Evolutionary conservation across 257 asterid genomes (phyloP), one percentile per base, ranked within the genome.

Genomic region (Nicotiana attenuata): DNA sequence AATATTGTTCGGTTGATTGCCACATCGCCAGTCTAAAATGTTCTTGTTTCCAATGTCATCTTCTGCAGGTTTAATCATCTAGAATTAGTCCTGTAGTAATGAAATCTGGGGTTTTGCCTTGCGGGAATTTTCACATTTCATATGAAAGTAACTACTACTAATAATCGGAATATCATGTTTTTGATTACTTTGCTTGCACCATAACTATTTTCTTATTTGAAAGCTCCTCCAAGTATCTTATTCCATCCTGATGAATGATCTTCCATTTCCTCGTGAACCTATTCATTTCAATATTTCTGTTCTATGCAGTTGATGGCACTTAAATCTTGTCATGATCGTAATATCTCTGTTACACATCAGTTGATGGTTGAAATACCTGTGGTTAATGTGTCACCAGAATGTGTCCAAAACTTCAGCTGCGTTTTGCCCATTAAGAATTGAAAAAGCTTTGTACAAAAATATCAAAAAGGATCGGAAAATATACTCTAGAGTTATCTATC

Each of bases 261-360:
- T 80, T 55, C 52, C 59, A 55, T 52, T 80, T 80, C 52, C 55
- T 65, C 75, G 65, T 6, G 35, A 47, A 13, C 53, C 29, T 50
- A 69, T 35, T 28, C 31, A 22, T 80, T 5, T 35, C 63, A 84
- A 69, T 53, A 81, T 83, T 87, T 71, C 28, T 76, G 13, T 82
- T 85, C 81, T 85, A 67, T 78, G 75, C 89, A 96, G 99, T 84
- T 96, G 91, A 89, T 89, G 97, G 97, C 97, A 14, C 93, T 96
- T 9, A 94, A 96, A 89, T 85, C 97, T 82, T 96, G 99, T 89
- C 99, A 96, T 77, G 93, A 90, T 85, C 98, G 97, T 80, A 94
- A 93, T 89, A 92, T 96, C 56, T 69, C 7, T 69, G 33, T 69
- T 38, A n/a, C 77, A 20, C 57, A 69, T 69, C 56, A 24, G 35